Base-by-base conservation (phyloP, 139 green algal species). In the Edaphochlamys debaryana region DNA sequence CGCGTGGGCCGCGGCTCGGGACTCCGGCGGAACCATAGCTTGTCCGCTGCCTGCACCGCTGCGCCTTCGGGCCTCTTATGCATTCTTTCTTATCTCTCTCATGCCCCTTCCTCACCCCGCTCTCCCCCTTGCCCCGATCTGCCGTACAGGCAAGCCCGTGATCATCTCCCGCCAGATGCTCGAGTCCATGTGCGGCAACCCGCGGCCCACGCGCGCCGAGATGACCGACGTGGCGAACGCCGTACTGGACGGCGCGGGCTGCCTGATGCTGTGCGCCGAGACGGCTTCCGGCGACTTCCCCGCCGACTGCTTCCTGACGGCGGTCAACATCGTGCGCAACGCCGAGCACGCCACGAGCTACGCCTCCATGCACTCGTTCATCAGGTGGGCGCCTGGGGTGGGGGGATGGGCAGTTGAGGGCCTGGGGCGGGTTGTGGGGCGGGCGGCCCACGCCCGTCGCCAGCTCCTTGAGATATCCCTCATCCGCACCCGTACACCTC, bases 221-320 rank as follows among this genome's bases (percentile, higher is more conserved):
- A 93, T 93, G 91, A 92, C 89, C 25, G 91, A 94, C 70, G 89
- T 93, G 25, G 91, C 91, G 56, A 92, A 93, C 50, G 86, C 87
- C 7, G 91, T 94, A 58, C 72, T 94, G 52, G 91, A 94, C 74
- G 84, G 87, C 69, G 86, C 88, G 0, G 79, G 90, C 64, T 89
- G 83, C 74, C 52, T 94, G 38, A 90, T 94, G 87, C 84, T 94
- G 66, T 88, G 82, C 84, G 82, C 71, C 23, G 91, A 94, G 82
- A 94, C 91, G 15, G 45, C 85, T 17, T 40, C 45, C 41, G 91
- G 91, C 22, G 40, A 41, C 38, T 94, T 94, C 87, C 90, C 91
- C 22, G 85, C 90, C 3, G 87, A 93, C 41, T 85, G 67, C 36
- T 67, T 93, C 15, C 4, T 9, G 29, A 93, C 90, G 29, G 86